Evolutionary conservation across 208 protist species (phyloP).

Genomic region (Ichthyophonus hoferi): DNA sequence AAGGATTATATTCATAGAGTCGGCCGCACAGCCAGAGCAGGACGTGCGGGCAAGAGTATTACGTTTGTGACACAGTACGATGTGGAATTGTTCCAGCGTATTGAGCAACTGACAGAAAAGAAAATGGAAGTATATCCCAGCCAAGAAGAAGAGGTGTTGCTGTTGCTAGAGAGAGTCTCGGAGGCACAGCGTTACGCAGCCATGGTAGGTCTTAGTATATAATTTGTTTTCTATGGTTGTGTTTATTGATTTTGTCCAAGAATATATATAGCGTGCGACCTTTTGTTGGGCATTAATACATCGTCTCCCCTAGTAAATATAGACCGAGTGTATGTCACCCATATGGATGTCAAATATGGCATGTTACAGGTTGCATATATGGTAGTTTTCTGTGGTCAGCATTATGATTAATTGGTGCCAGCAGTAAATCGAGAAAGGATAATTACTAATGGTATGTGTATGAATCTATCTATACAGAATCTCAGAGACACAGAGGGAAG

Average conservation of each 20-base stretch:
- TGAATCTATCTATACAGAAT: not conserved
- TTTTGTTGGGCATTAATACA: no score
- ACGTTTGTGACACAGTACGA: constrained; percentile 96
- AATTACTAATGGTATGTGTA: not conserved
- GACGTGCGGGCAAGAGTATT: constrained; percentile 69
- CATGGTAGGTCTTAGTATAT: not conserved
- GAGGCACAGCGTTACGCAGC: constrained; percentile 57
- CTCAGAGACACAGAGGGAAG: not conserved
- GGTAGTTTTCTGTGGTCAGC: no score
- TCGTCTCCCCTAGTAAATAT: not conserved
- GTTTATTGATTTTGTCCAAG: no score
- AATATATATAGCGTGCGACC: no score
- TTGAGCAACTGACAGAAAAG: constrained; percentile 88
- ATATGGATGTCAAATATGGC: no score
- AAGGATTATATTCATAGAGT: constrained; percentile 95
- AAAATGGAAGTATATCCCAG: constrained; percentile 57
- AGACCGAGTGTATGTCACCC: not conserved
- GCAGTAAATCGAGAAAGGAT: no score
- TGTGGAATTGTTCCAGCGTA: constrained; percentile 93
- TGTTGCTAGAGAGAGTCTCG: constrained; percentile 57
- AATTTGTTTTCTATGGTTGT: no score
- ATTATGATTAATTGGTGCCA: no score
- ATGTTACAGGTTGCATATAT: no score
- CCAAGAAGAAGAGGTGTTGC: constrained; percentile 54
- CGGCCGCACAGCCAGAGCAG: constrained; percentile 89